Conservation (phyloP, 2,329 filamentous ascomycete genomes). For the Penicillium sp. region DNA sequence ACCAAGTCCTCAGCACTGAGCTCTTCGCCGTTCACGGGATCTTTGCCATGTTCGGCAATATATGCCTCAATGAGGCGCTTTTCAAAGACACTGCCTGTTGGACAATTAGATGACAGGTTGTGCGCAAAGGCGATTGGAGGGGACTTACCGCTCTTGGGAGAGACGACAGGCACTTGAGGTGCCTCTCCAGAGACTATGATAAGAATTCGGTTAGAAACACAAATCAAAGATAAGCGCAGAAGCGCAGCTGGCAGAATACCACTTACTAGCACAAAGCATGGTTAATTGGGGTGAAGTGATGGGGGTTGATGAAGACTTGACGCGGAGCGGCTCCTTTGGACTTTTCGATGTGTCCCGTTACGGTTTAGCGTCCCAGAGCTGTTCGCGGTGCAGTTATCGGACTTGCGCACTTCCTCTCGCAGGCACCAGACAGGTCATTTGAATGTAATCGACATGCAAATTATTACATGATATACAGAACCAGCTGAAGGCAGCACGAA, state of each 20-base stretch:
- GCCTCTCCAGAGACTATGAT: constrained; percentile 87
- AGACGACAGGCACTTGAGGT: constrained; percentile 91
- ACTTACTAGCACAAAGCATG: constrained; percentile 69
- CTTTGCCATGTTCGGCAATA: constrained; percentile 88
- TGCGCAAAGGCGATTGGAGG: constrained; percentile 13
- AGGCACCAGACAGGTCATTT: background rate
- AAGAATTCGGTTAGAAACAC: constrained; percentile 20
- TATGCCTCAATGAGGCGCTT: constrained; percentile 94
- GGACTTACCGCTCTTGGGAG: constrained; percentile 82
- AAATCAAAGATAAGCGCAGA: background rate
- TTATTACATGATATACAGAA: constrained; percentile 1
- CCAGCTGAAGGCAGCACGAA: constrained; percentile 7
- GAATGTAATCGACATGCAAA: constrained; percentile 2
- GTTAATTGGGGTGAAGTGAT: constrained; percentile 26
- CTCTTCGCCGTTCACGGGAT: constrained; percentile 86
- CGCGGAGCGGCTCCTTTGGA: constrained; percentile 38
- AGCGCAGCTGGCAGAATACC: constrained; percentile 7
- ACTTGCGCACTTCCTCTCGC: background rate
- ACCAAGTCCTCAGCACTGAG: constrained; percentile 83
- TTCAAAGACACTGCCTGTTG: constrained; percentile 82
- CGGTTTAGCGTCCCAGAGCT: constrained; percentile 35
- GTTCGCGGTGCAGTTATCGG: constrained; percentile 21
- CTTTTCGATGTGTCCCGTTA: constrained; percentile 37
- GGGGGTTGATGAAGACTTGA: constrained; percentile 27
- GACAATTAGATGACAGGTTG: constrained; percentile 29